Evolutionary conservation across 495 filamentous ascomycete genomes (phyloP), one percentile per base, ranked within the genome.

Genomic region (Mytilinidion resinicola): DNA sequence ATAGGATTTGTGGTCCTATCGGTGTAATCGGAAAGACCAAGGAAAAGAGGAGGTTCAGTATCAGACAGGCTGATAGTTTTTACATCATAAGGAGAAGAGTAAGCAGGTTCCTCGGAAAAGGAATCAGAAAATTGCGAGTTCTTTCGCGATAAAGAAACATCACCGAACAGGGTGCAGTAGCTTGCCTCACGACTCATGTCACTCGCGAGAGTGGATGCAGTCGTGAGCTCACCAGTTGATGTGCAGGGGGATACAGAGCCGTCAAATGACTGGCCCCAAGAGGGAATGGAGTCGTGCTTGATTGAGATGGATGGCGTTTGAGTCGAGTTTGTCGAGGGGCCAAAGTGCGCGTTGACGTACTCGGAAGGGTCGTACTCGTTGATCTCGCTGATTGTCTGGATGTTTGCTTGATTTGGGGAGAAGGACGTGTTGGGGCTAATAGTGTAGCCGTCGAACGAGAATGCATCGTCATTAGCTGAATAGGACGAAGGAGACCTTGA

Each of bases 121-220:
- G 48, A 56, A 53, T 35, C 2, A 57, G 57, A 62, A 62, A 62
- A 9, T 47, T 39, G 50, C 37, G 67, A 69, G 51, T 54, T 53
- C 48, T 61, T 50, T 25, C 66, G 62, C 62, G 67, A 54, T 69
- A 67, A 68, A 51, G 59, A 52, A 41, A 62, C 9, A 12, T 66
- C 55, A 47, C 44, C 50, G 57, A 67, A 66, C 51, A 41, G 59
- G 42, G 54, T 60, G 51, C 48, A 49, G 17, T 48, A 65, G 58
- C 71, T 72, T 55, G 63, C 60, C 48, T 69, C 61, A 37, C 70
- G 67, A 63, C 68, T 69, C 69, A 72, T 67, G 21, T 47, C 38
- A 59, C 62, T 62, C 39, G 59, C 54, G 1, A 34, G 43, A 55
- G 56, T 56, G 52, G 54, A 60, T 15, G 53, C 52, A 53, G 57